These are phyloP conservation scores for Neopestalotiopsis rosae DNA, from an alignment of 2,329 filamentous ascomycete species.

Conservation along the genomic window DNA sequence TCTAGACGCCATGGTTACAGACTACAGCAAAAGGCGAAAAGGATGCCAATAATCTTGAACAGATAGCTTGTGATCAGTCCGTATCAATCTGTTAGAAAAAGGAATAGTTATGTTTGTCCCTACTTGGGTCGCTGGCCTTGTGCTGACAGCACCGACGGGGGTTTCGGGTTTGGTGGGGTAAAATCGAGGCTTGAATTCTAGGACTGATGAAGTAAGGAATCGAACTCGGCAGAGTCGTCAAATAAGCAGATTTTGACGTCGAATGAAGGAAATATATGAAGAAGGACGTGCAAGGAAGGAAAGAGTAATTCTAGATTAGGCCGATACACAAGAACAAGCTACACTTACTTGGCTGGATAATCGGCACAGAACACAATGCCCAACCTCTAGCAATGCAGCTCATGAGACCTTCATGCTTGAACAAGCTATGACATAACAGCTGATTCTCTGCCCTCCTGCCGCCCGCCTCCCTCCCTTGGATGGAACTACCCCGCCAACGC, in stretches of 20 bases:
- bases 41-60: neutral
- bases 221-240: neutral
- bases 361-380: constrained; percentile 7
- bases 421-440: neutral
- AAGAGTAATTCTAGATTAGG: neutral
- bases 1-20: constrained; percentile 49
- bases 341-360: neutral
- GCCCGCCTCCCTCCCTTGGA: neutral
- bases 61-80: neutral
- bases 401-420: neutral
- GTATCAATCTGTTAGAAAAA: neutral
- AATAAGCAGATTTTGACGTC: neutral
- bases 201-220: neutral
- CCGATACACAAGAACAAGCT: neutral
- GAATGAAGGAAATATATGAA: neutral
- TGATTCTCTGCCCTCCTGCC: neutral
- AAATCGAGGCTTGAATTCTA: neutral
- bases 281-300: neutral
- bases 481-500: neutral
- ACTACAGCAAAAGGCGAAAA: too few relatives aligned
- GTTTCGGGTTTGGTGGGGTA: constrained; percentile 11
- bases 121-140: neutral
- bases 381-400: constrained; percentile 2
- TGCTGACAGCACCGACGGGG: neutral
- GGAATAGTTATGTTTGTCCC: neutral